Percentiles rank a stretch among this genome's conserved stretches.
phyloP scores from a whole-genome alignment of 352 stramenopile genomes.

The Aphanomyces invadans region DNA sequence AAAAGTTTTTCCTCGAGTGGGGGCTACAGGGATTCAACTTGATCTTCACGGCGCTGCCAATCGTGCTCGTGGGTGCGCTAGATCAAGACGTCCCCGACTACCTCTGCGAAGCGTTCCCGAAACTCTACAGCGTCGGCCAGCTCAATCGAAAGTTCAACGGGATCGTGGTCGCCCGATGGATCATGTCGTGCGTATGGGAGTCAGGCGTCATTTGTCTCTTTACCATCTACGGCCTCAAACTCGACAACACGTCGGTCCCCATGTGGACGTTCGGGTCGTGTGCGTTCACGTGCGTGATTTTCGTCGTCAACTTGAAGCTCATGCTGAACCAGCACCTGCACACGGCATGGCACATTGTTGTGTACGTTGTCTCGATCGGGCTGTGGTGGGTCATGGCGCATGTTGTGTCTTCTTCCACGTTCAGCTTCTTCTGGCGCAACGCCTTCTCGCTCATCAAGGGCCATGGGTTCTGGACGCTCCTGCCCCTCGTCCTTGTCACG shows the following conservation, averaged over 20 bases:
- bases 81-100: constrained; percentile 78
- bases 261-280: constrained; percentile 92
- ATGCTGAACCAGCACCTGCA: constrained; percentile 81
- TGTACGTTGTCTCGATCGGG: constrained; percentile 59
- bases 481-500: constrained; percentile 60
- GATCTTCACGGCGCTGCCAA: constrained; percentile 78
- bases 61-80: constrained; percentile 74
- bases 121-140: constrained; percentile 77
- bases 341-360: constrained; percentile 57
- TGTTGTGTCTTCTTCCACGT: constrained; percentile 64
- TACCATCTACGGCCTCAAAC: constrained; percentile 74
- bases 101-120: constrained; percentile 55
- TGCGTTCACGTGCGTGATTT: constrained; percentile 90
- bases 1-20: constrained; percentile 84
- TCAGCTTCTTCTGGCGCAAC: constrained; percentile 76
- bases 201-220: constrained; percentile 79
- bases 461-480: constrained; percentile 64
- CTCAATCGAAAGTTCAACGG: constrained; percentile 82
- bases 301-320: constrained; percentile 94
- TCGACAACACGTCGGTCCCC: constrained; percentile 72
- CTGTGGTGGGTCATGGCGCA: constrained; percentile 66
- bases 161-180: constrained; percentile 75
- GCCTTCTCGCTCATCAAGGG: constrained; percentile 68
- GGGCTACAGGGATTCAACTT: constrained; percentile 85
- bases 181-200: constrained; percentile 75